Evolutionary conservation across 257 asterid genomes (phyloP).

Genomic region (Cynanchum wilfordii): DNA sequence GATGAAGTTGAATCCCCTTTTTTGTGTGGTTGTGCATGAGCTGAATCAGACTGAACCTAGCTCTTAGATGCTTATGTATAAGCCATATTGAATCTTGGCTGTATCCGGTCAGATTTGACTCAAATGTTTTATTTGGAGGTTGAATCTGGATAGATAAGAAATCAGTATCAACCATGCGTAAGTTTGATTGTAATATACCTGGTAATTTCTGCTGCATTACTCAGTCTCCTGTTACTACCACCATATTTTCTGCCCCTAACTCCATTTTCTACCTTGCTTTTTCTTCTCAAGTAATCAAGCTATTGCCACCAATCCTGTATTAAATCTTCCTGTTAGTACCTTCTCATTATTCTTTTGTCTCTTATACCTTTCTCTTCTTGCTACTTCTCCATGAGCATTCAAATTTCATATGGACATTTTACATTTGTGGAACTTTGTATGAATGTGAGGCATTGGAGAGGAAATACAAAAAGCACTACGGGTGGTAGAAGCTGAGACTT

Average conservation of each 20-base stretch:
- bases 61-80: neutral
- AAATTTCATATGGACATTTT: neutral
- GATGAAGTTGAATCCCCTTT: neutral
- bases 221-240: neutral
- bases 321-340: neutral
- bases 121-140: neutral
- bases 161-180: neutral
- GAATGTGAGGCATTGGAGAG: neutral
- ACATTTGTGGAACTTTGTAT: neutral
- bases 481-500: neutral
- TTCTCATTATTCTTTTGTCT: neutral
- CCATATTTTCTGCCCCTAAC: neutral
- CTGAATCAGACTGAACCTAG: neutral
- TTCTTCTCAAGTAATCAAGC: neutral
- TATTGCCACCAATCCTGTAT: neutral
- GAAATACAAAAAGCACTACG: neutral
- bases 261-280: neutral
- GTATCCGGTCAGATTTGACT: neutral
- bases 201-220: neutral
- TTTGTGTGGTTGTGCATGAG: neutral
- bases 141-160: neutral
- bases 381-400: neutral
- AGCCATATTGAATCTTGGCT: neutral
- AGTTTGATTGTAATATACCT: neutral
- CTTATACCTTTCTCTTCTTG: neutral